These are phyloP conservation scores for Melaleuca alternifolia DNA, from an alignment of 345 rosid species.

Conservation along the genomic window DNA sequence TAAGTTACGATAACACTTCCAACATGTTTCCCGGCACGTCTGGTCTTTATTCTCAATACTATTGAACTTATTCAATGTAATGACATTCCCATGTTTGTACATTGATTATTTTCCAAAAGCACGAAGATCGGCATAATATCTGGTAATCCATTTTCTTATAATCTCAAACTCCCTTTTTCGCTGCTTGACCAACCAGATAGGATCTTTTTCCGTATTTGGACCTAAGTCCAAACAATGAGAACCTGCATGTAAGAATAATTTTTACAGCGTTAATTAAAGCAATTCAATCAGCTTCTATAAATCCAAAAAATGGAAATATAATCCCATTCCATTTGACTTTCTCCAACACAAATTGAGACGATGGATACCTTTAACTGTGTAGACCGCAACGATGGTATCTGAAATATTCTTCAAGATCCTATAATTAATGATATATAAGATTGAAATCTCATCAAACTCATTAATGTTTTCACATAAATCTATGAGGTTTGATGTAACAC, in stretches of 20 bases:
- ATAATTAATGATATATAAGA: background rate
- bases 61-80: background rate
- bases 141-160: conserved; percentile 20
- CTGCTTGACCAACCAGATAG: conserved; percentile 26
- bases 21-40: too few species aligned
- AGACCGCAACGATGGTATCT: conserved; percentile 21
- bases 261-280: background rate
- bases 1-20: background rate
- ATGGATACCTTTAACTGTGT: conserved; percentile 18
- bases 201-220: conserved; percentile 3
- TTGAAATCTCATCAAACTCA: background rate
- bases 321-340: background rate
- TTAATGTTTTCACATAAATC: background rate
- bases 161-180: conserved; percentile 15
- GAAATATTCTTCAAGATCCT: conserved; percentile 33
- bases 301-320: background rate
- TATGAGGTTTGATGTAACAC: background rate
- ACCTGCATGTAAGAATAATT: conserved; percentile 3
- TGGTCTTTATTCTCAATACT: background rate
- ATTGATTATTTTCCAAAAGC: background rate
- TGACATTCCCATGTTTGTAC: background rate
- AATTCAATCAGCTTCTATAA: background rate
- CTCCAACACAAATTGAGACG: background rate
- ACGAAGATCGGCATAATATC: conserved; percentile 3
- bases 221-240: conserved; percentile 35